Percentiles rank a stretch among this genome's conserved stretches.
Conservation (phyloP, 257 asterid genomes). For the Solanum pimpinellifolium region DNA sequence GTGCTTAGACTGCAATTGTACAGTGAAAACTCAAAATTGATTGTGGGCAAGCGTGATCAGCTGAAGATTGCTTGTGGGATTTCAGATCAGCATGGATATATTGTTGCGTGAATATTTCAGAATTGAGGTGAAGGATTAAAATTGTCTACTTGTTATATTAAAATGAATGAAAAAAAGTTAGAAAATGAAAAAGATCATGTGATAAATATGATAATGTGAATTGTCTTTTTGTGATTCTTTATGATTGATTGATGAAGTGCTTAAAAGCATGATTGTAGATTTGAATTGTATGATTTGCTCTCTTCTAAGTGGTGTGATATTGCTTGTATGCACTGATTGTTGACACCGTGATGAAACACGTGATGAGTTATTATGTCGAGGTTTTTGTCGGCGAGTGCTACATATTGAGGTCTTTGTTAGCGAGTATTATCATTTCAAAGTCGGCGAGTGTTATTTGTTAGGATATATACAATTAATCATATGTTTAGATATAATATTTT, state of each 20-base stretch:
- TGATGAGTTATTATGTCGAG: neutral
- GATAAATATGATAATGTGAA: neutral
- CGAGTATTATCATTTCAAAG: neutral
- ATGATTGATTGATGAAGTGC: neutral
- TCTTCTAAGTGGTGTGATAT: neutral
- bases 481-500: neutral
- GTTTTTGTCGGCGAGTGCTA: neutral
- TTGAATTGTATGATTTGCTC: neutral
- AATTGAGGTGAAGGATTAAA: neutral
- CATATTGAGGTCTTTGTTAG: neutral
- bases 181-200: neutral
- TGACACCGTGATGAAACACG: neutral
- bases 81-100: neutral
- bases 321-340: neutral
- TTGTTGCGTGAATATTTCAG: neutral
- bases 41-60: slow-evolving; percentile 9
- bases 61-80: slow-evolving; percentile 46
- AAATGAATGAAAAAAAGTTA: neutral
- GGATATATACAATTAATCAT: neutral
- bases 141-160: neutral
- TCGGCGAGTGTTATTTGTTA: neutral
- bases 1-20: neutral
- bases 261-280: too few relatives aligned
- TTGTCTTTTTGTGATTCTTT: neutral
- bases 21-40: neutral